Evolutionary conservation across 352 stramenopile genomes (phyloP), one percentile per base, ranked within the genome.

Genomic region (Pythium phragmiticola): DNA sequence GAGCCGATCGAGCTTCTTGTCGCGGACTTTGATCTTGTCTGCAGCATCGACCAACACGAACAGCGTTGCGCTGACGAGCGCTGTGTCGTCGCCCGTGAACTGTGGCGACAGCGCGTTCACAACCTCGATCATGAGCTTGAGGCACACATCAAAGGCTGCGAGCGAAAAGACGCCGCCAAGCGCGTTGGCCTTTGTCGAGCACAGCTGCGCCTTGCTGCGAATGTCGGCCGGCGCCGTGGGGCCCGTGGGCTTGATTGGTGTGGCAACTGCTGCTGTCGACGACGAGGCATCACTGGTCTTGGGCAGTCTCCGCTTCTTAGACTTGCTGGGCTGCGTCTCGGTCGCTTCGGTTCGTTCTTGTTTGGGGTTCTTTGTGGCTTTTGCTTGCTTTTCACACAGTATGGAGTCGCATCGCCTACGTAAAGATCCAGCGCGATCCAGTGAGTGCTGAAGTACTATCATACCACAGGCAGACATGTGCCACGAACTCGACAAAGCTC

Each of bases 51-150:
- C 68, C 13, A 88, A 48, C 7, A 61, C 62, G 43, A 82, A 78
- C 11, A 90, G 55, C 33, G 63, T 75, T 16, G 59, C 64, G 0
- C 65, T 70, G 13, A 90, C 42, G 17, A n/a, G 42, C 36, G 67
- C 43, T 30, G 66, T 54, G 34, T 79, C 49, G 12, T 83, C 76
- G 2, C 73, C 68, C 42, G 74, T 68, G 42, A 87, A 54, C 11
- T 68, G 61, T 11, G 46, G 23, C 62, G 72, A 80, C 45, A 90
- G 54, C 12, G 67, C 77, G 45, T 79, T 68, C 45, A 84, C 69
- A n/a, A 85, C 60, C 1, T 73, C 75, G 13, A 84, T 77, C 47
- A 79, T 64, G 14, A 74, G 68, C 57, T 71, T 84, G 28, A 90
- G 57, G 14, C 52, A 60, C 9, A 54, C 34, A 49, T 70, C 64